phyloP scores from a whole-genome alignment of 2,329 filamentous ascomycete species.

The Juglanconis sp. region DNA sequence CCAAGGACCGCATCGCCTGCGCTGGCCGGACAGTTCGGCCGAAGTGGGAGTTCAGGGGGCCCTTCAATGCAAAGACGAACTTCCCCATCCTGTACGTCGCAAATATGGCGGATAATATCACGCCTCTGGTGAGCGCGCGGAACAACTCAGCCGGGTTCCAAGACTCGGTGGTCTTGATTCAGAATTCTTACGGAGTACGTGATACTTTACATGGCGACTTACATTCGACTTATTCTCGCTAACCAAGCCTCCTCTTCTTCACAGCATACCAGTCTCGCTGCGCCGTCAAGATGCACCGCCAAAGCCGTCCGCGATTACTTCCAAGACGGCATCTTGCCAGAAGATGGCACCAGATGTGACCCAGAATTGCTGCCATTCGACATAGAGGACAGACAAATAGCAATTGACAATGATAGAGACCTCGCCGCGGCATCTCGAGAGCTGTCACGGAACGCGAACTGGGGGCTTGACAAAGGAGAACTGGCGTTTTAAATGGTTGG shows the following conservation, averaged over 20 bases:
- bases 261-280: slow-evolving; percentile 48
- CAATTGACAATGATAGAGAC: neutral
- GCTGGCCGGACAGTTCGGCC: slow-evolving; percentile 34
- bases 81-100: slow-evolving; percentile 43
- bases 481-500: neutral
- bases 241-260: neutral
- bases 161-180: slow-evolving; percentile 43
- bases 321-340: slow-evolving; percentile 43
- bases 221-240: too few species aligned
- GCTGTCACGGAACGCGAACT: slow-evolving; percentile 13
- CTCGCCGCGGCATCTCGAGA: slow-evolving; percentile 12
- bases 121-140: slow-evolving; percentile 39
- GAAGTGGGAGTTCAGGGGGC: slow-evolving; percentile 36
- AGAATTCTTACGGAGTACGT: slow-evolving; percentile 50
- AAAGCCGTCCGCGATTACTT: slow-evolving; percentile 42
- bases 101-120: slow-evolving; percentile 43
- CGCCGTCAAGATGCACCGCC: slow-evolving; percentile 42
- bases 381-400: slow-evolving; percentile 1
- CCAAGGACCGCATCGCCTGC: slow-evolving; percentile 39
- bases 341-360: slow-evolving; percentile 42
- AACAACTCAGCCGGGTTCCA: slow-evolving; percentile 43
- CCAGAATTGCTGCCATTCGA: slow-evolving; percentile 43
- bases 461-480: neutral
- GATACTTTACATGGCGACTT: too few species aligned
- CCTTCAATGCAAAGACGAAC: slow-evolving; percentile 31